These are phyloP conservation scores for Pleomassaria siparia DNA, from an alignment of 2,329 filamentous ascomycete species.

Conservation along the genomic window DNA sequence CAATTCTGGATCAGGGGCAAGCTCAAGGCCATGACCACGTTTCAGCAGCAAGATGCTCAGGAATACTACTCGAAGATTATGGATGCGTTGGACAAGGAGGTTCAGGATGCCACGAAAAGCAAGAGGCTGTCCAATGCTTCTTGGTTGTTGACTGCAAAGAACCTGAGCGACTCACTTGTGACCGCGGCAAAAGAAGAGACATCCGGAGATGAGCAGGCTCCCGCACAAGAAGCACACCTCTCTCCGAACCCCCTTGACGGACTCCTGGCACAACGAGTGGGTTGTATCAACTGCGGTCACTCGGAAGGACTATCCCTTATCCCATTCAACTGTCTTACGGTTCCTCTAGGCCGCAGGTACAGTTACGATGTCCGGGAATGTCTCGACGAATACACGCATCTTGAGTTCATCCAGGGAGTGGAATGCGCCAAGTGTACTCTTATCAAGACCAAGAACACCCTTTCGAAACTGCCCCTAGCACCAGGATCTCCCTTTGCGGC, in stretches of 20 bases:
- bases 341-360: conserved; percentile 68
- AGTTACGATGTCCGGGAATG: conserved; percentile 75
- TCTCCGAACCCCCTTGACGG: conserved; percentile 82
- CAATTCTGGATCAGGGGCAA: conserved; percentile 79
- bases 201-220: conserved; percentile 4
- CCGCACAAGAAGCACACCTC: conserved; percentile 5
- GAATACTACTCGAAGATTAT: conserved; percentile 93
- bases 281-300: conserved; percentile 81
- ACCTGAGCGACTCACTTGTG: conserved; percentile 18
- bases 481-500: conserved; percentile 49
- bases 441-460: conserved; percentile 54
- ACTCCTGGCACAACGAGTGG: conserved; percentile 81
- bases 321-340: conserved; percentile 89
- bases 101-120: conserved; percentile 51
- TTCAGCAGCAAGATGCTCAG: conserved; percentile 95
- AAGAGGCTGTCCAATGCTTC: conserved; percentile 43
- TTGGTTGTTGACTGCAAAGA: conserved; percentile 29
- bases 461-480: conserved; percentile 20
- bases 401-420: conserved; percentile 86
- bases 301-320: conserved; percentile 88
- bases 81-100: conserved; percentile 80
- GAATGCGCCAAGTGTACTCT: conserved; percentile 92
- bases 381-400: conserved; percentile 78
- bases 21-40: conserved; percentile 90
- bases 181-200: conserved; percentile 9